Evolutionary conservation across 2,329 filamentous ascomycete genomes (phyloP).

Genomic region (Penicillium digitatum): DNA sequence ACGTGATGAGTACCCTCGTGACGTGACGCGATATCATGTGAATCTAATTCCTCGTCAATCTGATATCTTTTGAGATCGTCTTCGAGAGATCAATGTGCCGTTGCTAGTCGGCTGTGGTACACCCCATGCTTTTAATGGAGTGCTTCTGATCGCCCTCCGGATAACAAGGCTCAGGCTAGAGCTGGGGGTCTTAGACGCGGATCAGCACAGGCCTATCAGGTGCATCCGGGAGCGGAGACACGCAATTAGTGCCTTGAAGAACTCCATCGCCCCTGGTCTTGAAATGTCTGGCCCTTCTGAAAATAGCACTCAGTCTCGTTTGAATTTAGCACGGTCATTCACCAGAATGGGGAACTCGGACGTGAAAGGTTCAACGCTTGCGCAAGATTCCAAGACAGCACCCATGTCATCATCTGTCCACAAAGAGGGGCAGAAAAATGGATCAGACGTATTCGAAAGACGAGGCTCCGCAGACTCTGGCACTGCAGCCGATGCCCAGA

Average conservation of each 20-base stretch:
- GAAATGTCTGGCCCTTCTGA: constrained; percentile 23
- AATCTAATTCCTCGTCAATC: background rate
- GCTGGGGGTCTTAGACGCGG: constrained; percentile 14
- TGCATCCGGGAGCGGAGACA: constrained; percentile 21
- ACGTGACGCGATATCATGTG: constrained; percentile 12
- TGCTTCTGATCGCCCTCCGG: background rate
- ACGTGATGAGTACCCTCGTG: constrained; percentile 18
- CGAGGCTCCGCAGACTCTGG: constrained; percentile 32
- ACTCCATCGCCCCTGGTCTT: constrained; percentile 24
- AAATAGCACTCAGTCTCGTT: constrained; percentile 23
- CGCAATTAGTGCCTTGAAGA: constrained; percentile 22
- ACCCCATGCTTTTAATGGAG: background rate
- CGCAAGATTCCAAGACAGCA: constrained; percentile 22
- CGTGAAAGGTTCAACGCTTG: constrained; percentile 21
- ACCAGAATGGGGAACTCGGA: constrained; percentile 32
- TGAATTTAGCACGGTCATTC: constrained; percentile 31
- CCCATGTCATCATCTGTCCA: constrained; percentile 20
- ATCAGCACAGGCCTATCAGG: constrained; percentile 31
- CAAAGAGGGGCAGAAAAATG: constrained; percentile 24
- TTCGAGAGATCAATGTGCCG: background rate
- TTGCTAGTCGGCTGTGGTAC: background rate
- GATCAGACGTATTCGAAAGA: constrained; percentile 46
- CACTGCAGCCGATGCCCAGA: constrained; percentile 29
- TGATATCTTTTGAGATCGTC: background rate
- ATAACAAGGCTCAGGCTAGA: background rate